A percentile compares a stretch with the other conserved stretches of the same genome.
Evolutionary conservation across 176 grass and related monocot species (phyloP).

Genomic region (Lolium rigidum): DNA sequence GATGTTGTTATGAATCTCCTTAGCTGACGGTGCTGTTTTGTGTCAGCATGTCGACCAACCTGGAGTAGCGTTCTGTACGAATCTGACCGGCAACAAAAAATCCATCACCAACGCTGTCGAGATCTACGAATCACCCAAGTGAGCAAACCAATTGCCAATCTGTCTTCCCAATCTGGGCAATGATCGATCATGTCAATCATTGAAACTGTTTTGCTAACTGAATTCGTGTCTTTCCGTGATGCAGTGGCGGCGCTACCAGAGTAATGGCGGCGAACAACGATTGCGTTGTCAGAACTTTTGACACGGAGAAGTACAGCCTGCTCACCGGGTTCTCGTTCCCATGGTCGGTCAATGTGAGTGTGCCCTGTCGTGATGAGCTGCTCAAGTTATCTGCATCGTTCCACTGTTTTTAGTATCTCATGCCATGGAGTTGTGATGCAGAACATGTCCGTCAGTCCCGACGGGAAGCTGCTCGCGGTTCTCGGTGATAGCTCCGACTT

Average conservation of each 20-base stretch:
- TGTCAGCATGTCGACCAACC: slow-evolving; percentile 64
- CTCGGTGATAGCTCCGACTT: slow-evolving; percentile 76
- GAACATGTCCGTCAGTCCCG: slow-evolving; percentile 66
- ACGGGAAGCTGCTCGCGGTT: slow-evolving; percentile 78
- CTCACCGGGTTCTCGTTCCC: slow-evolving; percentile 49
- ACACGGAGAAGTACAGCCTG: slow-evolving; percentile 55
- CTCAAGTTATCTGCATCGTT: not conserved
- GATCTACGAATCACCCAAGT: slow-evolving; percentile 57
- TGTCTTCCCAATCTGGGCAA: not conserved
- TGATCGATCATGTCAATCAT: not conserved
- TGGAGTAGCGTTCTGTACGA: slow-evolving; percentile 63
- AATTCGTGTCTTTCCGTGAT: not conserved
- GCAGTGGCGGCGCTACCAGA: slow-evolving; percentile 59
- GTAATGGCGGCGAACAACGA: slow-evolving; percentile 76
- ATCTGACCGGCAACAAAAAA: slow-evolving; percentile 59
- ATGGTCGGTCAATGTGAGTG: slow-evolving; percentile 92
- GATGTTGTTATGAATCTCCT: not conserved
- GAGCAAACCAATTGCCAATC: not conserved
- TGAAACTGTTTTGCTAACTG: not conserved
- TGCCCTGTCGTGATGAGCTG: not conserved
- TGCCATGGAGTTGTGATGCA: slow-evolving; percentile 7
- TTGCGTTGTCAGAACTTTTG: slow-evolving; percentile 60
- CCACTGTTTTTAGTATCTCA: not conserved
- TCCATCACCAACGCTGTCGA: slow-evolving; percentile 85
- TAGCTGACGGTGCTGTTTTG: not conserved